Percentiles rank a stretch among this genome's conserved stretches.
Evolutionary conservation across 1,139 yeast species (phyloP).

Genomic region (Blastobotrys elegans): DNA sequence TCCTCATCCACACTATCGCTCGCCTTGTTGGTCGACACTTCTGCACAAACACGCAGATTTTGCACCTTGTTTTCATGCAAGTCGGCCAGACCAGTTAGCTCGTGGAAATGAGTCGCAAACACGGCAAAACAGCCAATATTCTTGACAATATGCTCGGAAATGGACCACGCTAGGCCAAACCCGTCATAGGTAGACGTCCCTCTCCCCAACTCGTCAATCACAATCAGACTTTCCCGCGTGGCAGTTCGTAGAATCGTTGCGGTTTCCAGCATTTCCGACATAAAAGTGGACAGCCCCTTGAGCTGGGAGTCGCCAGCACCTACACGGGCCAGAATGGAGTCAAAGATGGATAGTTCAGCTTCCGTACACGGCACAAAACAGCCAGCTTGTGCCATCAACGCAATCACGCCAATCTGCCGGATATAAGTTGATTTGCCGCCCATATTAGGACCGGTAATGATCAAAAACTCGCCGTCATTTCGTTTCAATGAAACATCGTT

Average conservation of each 20-base stretch:
- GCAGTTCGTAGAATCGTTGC: slow-evolving; percentile 88
- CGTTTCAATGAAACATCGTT: slow-evolving; percentile 64
- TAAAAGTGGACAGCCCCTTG: slow-evolving; percentile 93
- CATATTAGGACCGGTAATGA: slow-evolving; percentile 98
- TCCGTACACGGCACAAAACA: slow-evolving; percentile 76
- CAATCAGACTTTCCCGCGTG: slow-evolving; percentile 73
- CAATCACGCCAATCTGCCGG: slow-evolving; percentile 84
- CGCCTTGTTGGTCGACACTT: slow-evolving; percentile 47
- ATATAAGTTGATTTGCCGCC: slow-evolving; percentile 97
- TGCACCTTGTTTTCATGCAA: slow-evolving; percentile 54
- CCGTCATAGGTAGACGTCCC: slow-evolving; percentile 98
- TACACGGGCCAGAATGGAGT: slow-evolving; percentile 91
- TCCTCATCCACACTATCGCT: slow-evolving; percentile 15
- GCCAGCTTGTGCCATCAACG: slow-evolving; percentile 88
- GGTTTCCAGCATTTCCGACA: slow-evolving; percentile 98
- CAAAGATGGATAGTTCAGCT: slow-evolving; percentile 78
- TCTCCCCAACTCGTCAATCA: slow-evolving; percentile 92
- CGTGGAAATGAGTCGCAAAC: slow-evolving; percentile 98
- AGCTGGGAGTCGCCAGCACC: slow-evolving; percentile 98
- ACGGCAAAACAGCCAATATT: slow-evolving; percentile 71
- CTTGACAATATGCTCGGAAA: slow-evolving; percentile 75
- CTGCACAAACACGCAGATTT: slow-evolving; percentile 92
- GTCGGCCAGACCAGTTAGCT: slow-evolving; percentile 72
- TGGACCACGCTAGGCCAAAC: slow-evolving; percentile 96
- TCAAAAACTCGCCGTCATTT: slow-evolving; percentile 58